These are phyloP conservation scores for Mortierella polycephala DNA, from an alignment of 371 early-diverging fungal species.

Conservation along the genomic window DNA sequence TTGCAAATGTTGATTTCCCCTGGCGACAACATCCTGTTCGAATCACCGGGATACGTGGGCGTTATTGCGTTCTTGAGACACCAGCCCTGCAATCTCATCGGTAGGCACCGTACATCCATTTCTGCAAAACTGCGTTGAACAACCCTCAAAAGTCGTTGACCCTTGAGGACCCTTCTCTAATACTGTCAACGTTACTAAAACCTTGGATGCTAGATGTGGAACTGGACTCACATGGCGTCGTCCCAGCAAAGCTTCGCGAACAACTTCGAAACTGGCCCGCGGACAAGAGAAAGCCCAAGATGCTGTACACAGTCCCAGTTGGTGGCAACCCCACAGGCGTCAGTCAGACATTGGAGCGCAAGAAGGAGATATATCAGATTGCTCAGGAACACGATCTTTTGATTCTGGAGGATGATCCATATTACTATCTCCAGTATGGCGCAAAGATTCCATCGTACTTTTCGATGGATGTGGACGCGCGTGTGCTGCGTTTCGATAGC, in stretches of 20 bases:
- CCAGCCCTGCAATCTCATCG: slow-evolving; percentile 70
- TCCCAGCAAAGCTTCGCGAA: slow-evolving; percentile 62
- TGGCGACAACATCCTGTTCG: slow-evolving; percentile 75
- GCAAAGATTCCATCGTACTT: slow-evolving; percentile 70
- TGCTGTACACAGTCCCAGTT: slow-evolving; percentile 69
- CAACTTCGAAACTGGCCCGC: slow-evolving; percentile 62
- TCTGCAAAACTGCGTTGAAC: neutral
- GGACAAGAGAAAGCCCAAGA: slow-evolving; percentile 59
- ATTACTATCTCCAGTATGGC: slow-evolving; percentile 74
- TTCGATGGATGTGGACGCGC: slow-evolving; percentile 80
- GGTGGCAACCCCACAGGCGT: slow-evolving; percentile 82
- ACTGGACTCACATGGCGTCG: slow-evolving; percentile 66
- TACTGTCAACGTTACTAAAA: neutral
- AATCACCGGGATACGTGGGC: slow-evolving; percentile 83
- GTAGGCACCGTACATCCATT: slow-evolving; percentile 17
- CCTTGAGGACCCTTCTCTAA: neutral
- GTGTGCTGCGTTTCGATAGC: slow-evolving; percentile 87
- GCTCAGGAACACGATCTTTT: slow-evolving; percentile 68
- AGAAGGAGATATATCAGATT: slow-evolving; percentile 69
- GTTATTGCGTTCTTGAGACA: slow-evolving; percentile 77
- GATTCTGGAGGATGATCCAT: slow-evolving; percentile 86
- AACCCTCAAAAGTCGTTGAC: no score
- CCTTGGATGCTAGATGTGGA: slow-evolving; percentile 51
- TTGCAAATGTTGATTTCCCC: slow-evolving; percentile 76
- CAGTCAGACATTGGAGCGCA: slow-evolving; percentile 70